Percentiles rank a stretch among this genome's conserved stretches.
These are phyloP conservation scores for Sphaerobolus stellatus DNA, from an alignment of 1,284 basidiomycete species.

Conservation along the genomic window DNA sequence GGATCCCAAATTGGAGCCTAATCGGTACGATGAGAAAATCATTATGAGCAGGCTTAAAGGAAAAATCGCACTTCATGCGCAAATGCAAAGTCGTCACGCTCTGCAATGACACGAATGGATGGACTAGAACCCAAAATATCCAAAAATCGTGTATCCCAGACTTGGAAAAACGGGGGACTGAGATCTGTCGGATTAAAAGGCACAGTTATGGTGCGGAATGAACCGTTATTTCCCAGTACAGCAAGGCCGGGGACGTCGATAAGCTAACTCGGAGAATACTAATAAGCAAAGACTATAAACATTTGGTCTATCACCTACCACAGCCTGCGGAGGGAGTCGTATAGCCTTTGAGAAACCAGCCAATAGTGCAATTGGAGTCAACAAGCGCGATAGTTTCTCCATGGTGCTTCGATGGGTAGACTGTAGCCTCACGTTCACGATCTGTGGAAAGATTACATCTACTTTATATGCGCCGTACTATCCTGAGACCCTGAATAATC, in stretches of 20 bases:
- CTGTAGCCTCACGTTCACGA: too few relatives aligned
- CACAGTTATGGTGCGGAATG: slow-evolving; percentile 4
- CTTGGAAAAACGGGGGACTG: slow-evolving; percentile 63
- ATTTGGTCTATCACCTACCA: neutral
- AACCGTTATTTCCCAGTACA: neutral
- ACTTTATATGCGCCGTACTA: too few relatives aligned
- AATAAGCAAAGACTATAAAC: neutral
- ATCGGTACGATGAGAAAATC: neutral
- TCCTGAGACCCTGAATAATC: too few relatives aligned
- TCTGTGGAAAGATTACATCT: too few relatives aligned
- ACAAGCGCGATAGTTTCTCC: too few relatives aligned
- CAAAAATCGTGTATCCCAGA: slow-evolving; percentile 62
- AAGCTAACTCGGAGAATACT: neutral
- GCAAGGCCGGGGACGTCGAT: neutral
- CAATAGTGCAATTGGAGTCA: too few relatives aligned
- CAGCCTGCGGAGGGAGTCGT: neutral
- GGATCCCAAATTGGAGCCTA: slow-evolving; percentile 60
- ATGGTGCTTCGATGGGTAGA: too few relatives aligned
- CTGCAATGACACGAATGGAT: slow-evolving; percentile 55
- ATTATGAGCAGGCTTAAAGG: too few relatives aligned
- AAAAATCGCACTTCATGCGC: slow-evolving; percentile 54
- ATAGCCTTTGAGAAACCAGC: neutral
- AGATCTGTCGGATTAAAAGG: slow-evolving; percentile 41
- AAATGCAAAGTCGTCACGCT: slow-evolving; percentile 50
- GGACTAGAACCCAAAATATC: slow-evolving; percentile 57